Evolutionary conservation across 306 rosid genomes (phyloP).

Genomic region (Lupinus albus): DNA sequence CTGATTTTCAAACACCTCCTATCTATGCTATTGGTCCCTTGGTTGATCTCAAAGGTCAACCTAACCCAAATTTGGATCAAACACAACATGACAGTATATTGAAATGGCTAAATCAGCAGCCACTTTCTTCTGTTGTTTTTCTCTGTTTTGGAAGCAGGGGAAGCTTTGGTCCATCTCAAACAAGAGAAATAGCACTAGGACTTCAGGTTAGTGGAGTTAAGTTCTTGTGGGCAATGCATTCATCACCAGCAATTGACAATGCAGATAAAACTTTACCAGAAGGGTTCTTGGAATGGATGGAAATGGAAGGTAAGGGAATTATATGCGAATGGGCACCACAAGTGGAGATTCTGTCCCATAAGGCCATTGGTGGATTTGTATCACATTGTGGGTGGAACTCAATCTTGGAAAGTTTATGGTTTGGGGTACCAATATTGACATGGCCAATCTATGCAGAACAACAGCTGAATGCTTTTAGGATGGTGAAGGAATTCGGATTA

Average conservation of each 20-base stretch:
- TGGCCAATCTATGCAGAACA: conserved; percentile 84
- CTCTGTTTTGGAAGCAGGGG: conserved; percentile 75
- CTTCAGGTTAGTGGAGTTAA: conserved; percentile 52
- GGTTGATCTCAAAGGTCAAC: conserved; percentile 43
- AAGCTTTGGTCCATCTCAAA: conserved; percentile 54
- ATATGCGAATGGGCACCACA: conserved; percentile 69
- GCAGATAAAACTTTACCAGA: conserved; percentile 46
- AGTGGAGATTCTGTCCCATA: conserved; percentile 55
- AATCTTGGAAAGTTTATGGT: conserved; percentile 69
- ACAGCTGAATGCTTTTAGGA: conserved; percentile 58
- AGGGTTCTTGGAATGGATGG: conserved; percentile 62
- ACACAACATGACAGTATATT: conserved; percentile 45
- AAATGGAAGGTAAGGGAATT: conserved; percentile 53
- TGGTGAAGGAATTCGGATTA: conserved; percentile 55
- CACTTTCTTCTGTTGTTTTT: conserved; percentile 51
- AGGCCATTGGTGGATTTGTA: conserved; percentile 57
- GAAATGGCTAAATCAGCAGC: conserved; percentile 63
- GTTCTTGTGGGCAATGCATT: conserved; percentile 59
- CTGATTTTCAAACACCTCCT: conserved; percentile 47
- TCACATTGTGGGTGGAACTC: conserved; percentile 83
- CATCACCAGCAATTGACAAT: conserved; percentile 35
- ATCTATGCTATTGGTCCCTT: conserved; percentile 65
- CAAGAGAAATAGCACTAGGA: conserved; percentile 62
- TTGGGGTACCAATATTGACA: conserved; percentile 66
- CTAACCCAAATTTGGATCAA: conserved; percentile 42